These are phyloP conservation scores for Aegilops longissima DNA, from an alignment of 176 grass and related monocot species.

Conservation along the genomic window DNA sequence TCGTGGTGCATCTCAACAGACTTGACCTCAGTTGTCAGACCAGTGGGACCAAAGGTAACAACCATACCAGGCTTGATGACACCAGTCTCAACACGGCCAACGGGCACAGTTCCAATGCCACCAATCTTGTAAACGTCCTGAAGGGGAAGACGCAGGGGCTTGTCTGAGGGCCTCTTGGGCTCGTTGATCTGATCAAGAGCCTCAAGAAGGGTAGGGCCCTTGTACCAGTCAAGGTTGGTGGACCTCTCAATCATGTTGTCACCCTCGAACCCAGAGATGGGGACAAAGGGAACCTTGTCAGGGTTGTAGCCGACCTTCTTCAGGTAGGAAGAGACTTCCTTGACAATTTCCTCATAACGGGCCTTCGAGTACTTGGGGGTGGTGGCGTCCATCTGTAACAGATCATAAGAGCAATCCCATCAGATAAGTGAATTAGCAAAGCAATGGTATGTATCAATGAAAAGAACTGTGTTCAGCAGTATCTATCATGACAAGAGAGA, in stretches of 20 bases:
- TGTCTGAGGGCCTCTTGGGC: constrained; percentile 17
- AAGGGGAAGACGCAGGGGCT: constrained; percentile 8
- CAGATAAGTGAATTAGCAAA: no score
- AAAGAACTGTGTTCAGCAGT: no score
- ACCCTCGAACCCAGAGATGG: constrained; percentile 12
- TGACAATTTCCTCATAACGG: constrained; percentile 16
- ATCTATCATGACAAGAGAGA: not conserved
- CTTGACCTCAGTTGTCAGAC: constrained; percentile 11
- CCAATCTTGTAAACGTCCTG: constrained; percentile 21
- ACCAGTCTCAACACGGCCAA: constrained; percentile 4
- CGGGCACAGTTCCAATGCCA: constrained; percentile 9
- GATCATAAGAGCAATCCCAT: no score
- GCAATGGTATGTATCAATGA: not conserved
- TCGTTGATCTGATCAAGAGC: constrained; percentile 2
- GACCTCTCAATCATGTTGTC: constrained; percentile 26
- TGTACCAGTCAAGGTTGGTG: constrained; percentile 24
- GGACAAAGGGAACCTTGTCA: constrained; percentile 7
- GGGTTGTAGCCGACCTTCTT: constrained; percentile 15
- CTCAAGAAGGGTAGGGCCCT: constrained; percentile 16
- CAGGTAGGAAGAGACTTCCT: constrained; percentile 7
- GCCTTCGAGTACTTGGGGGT: constrained; percentile 3
- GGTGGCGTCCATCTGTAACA: not conserved
- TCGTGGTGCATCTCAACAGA: constrained; percentile 5
- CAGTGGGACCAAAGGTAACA: constrained; percentile 2
- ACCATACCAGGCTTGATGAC: constrained; percentile 12